Conservation (phyloP, 2,329 filamentous ascomycete genomes). For the Aspergillus sp. region DNA sequence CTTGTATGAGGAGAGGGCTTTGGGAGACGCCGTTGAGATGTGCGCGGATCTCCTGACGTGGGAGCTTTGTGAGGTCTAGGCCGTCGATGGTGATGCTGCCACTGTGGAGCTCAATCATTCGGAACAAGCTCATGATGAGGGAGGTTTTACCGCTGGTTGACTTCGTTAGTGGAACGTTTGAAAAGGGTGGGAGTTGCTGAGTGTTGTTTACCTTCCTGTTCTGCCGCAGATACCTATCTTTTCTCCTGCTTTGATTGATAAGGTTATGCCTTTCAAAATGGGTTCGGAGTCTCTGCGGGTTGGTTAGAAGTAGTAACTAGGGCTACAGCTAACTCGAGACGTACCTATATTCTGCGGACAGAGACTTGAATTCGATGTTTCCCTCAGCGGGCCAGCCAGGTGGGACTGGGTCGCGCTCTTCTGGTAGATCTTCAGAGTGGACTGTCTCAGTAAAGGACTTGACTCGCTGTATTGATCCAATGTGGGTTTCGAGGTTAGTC, state of each 20-base stretch:
- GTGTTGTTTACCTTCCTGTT: constrained; percentile 34
- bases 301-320: neutral
- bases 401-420: constrained; percentile 42
- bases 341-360: constrained; percentile 48
- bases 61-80: constrained; percentile 40
- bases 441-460: constrained; percentile 52
- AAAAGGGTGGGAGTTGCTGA: neutral
- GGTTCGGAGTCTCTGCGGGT: constrained; percentile 26
- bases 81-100: constrained; percentile 46
- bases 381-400: constrained; percentile 46
- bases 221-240: constrained; percentile 45
- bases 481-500: constrained; percentile 59
- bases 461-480: constrained; percentile 58
- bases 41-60: constrained; percentile 41
- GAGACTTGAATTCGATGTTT: constrained; percentile 43
- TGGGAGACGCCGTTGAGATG: constrained; percentile 46
- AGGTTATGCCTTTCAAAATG: constrained; percentile 48
- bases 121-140: constrained; percentile 42
- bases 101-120: constrained; percentile 41
- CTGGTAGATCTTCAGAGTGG: constrained; percentile 43
- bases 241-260: constrained; percentile 45
- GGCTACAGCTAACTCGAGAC: neutral
- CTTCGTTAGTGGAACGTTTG: neutral
- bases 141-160: constrained; percentile 43
- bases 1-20: constrained; percentile 44